phyloP scores from a whole-genome alignment of 768 basidiomycete species.

The Dioszegia crocea region DNA sequence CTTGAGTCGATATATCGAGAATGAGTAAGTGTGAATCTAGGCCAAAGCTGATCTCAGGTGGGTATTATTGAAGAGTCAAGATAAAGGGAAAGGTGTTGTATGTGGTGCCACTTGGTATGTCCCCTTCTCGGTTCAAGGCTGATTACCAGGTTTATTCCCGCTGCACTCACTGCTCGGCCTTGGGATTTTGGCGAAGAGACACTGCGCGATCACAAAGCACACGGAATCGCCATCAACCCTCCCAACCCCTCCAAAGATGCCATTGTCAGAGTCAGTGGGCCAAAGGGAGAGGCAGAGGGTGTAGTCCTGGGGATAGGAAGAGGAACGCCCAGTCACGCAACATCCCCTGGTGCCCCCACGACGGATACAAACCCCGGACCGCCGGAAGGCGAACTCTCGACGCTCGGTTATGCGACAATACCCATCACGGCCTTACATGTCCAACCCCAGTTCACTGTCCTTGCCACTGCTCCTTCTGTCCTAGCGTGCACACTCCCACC shows the following conservation, averaged over 20 bases:
- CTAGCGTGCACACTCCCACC: not conserved
- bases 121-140: not conserved
- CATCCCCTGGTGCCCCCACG: not conserved
- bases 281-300: not conserved
- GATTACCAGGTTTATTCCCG: conserved; percentile 24
- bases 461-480: not conserved
- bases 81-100: conserved; percentile 20
- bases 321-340: not conserved
- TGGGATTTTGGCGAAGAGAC: conserved; percentile 26
- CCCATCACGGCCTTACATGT: too few species aligned
- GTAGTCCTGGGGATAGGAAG: conserved; percentile 2
- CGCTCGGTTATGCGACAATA: too few species aligned
- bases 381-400: too few species aligned
- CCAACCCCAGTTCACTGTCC: not conserved
- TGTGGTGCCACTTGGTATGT: conserved; percentile 29
- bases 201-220: not conserved
- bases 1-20: conserved; percentile 25
- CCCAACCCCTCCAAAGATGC: not conserved
- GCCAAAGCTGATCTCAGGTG: conserved; percentile 4
- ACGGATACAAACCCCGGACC: not conserved
- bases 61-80: conserved; percentile 16
- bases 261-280: not conserved
- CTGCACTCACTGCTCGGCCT: conserved; percentile 24
- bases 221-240: conserved; percentile 1
- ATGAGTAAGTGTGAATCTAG: conserved; percentile 11